These are phyloP conservation scores for Sordariomycetes sp. DNA, from an alignment of 2,329 filamentous ascomycete species.

Conservation along the genomic window DNA sequence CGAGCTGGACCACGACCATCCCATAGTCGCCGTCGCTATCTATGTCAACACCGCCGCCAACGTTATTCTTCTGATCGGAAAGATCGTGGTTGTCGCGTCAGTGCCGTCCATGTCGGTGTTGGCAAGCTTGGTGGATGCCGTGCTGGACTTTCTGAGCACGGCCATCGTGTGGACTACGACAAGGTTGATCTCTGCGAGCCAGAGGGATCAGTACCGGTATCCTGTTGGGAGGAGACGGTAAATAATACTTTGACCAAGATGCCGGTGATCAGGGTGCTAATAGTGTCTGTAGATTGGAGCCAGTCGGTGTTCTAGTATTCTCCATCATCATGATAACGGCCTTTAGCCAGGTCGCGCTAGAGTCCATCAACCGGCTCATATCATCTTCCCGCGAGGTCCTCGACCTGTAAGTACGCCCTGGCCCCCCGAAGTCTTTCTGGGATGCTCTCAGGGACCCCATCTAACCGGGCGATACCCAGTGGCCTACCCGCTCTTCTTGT, in stretches of 20 bases:
- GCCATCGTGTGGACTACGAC: slow-evolving; percentile 72
- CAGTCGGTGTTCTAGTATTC: slow-evolving; percentile 70
- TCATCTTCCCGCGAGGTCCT: slow-evolving; percentile 53
- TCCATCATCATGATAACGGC: slow-evolving; percentile 78
- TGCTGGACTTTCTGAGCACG: slow-evolving; percentile 69
- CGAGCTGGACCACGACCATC: slow-evolving; percentile 55
- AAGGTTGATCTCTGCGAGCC: slow-evolving; percentile 49
- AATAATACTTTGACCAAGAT: slow-evolving; percentile 8
- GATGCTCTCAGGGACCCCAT: background rate
- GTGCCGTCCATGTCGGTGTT: slow-evolving; percentile 74
- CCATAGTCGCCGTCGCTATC: slow-evolving; percentile 75
- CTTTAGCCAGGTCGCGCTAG: slow-evolving; percentile 63
- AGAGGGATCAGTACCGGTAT: slow-evolving; percentile 61
- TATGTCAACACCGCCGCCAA: slow-evolving; percentile 78
- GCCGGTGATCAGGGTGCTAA: slow-evolving; percentile 9
- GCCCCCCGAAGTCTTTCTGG: background rate
- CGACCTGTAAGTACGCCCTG: slow-evolving; percentile 34
- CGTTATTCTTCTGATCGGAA: slow-evolving; percentile 57
- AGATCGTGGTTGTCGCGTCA: slow-evolving; percentile 62
- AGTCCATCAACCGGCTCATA: slow-evolving; percentile 53
- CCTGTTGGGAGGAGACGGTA: slow-evolving; percentile 58
- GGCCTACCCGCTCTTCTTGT: slow-evolving; percentile 61
- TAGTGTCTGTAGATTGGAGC: slow-evolving; percentile 47
- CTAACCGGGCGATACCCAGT: slow-evolving; percentile 10
- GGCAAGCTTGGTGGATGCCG: slow-evolving; percentile 66